These are phyloP conservation scores for Coprinopsis cinerea DNA, from an alignment of 768 basidiomycete genomes.

Conservation along the genomic window DNA sequence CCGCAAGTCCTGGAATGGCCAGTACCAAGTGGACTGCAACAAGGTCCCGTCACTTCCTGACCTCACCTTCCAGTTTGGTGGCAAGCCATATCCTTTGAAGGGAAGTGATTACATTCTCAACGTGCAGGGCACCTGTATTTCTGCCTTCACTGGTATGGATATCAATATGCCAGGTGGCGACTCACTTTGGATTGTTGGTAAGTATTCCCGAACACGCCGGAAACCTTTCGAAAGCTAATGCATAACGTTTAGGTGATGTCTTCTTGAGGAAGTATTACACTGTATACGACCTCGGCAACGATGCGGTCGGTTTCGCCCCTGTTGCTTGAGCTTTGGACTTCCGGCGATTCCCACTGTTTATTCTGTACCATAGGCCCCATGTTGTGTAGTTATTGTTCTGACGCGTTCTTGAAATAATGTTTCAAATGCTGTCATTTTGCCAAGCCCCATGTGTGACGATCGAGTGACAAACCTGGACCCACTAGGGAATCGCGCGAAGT, in stretches of 20 bases:
- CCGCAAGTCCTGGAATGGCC: conserved; percentile 91
- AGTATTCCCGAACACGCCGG: conserved; percentile 11
- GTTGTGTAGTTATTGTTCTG: background rate
- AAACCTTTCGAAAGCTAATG: background rate
- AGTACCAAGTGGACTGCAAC: conserved; percentile 86
- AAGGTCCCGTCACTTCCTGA: conserved; percentile 82
- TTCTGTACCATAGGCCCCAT: background rate
- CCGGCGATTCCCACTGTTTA: background rate
- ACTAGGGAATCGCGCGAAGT: too few species aligned
- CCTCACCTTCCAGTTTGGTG: conserved; percentile 77
- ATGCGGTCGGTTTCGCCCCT: conserved; percentile 82
- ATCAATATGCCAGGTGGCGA: conserved; percentile 70
- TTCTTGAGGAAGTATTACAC: conserved; percentile 91
- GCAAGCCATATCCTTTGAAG: conserved; percentile 72
- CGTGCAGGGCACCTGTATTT: conserved; percentile 89
- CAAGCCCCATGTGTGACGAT: too few species aligned
- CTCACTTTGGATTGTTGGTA: conserved; percentile 88
- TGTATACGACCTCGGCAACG: conserved; percentile 74
- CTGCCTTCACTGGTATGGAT: conserved; percentile 88
- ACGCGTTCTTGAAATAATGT: too few species aligned
- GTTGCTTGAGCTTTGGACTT: conserved; percentile 19
- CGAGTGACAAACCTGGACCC: background rate
- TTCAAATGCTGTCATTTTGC: too few species aligned
- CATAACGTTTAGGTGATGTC: conserved; percentile 53
- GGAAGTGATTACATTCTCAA: conserved; percentile 87